Conservation (phyloP, 1,139 yeast genomes). For the Yamadazyma diospyri region DNA sequence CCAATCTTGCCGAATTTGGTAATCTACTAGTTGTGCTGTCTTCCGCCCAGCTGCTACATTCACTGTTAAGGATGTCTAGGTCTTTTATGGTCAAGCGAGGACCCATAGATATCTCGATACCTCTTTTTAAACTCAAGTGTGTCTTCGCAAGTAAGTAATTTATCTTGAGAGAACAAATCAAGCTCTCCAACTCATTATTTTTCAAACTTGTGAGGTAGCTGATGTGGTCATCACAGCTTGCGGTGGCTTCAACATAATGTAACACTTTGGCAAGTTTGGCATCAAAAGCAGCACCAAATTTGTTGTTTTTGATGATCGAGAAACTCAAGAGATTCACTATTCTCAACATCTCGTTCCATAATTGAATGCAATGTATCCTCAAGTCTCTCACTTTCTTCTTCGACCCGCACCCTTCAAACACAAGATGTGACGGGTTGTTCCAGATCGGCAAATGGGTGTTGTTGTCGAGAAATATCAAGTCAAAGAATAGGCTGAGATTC, state of each 20-base stretch:
- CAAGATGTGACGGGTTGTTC: conserved; percentile 34
- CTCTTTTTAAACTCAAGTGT: conserved; percentile 22
- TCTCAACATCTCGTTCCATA: conserved; percentile 38
- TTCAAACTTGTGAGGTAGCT: conserved; percentile 21
- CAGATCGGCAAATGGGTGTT: conserved; percentile 21
- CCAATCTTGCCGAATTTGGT: conserved; percentile 20
- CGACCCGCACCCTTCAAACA: conserved; percentile 17
- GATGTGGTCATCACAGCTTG: conserved; percentile 21
- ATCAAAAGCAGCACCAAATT: conserved; percentile 22
- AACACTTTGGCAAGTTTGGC: conserved; percentile 18
- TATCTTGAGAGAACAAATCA: conserved; percentile 22
- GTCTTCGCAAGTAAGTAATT: conserved; percentile 29
- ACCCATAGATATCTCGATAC: conserved; percentile 22
- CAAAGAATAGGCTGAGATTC: not conserved
- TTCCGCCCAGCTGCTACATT: conserved; percentile 27
- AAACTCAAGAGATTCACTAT: conserved; percentile 30
- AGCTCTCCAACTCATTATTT: conserved; percentile 15
- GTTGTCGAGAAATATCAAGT: conserved; percentile 1
- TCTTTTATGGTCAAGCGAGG: conserved; percentile 22
- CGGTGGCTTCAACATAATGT: conserved; percentile 25
- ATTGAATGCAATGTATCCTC: conserved; percentile 29
- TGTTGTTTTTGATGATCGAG: conserved; percentile 23
- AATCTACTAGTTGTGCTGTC: conserved; percentile 18
- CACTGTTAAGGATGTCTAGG: conserved; percentile 22
- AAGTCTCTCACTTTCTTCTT: conserved; percentile 22